phyloP scores from a whole-genome alignment of 306 rosid species.

The Mimosa bimucronata region DNA sequence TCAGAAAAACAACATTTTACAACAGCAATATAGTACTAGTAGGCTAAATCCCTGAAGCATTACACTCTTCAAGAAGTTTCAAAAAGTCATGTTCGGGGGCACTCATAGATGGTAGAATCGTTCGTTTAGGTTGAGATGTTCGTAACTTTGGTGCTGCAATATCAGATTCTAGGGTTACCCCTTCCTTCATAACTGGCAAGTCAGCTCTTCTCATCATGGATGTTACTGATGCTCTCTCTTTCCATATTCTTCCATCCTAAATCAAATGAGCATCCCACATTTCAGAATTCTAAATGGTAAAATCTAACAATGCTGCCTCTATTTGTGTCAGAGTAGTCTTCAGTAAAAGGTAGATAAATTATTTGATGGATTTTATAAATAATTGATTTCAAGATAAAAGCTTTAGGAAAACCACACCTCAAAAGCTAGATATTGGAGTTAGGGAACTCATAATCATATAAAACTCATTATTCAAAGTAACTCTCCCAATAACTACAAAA shows the following conservation, averaged over 20 bases:
- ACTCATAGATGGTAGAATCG: constrained; percentile 85
- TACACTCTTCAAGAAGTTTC: constrained; percentile 87
- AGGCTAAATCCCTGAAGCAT: constrained; percentile 66
- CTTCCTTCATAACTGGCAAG: constrained; percentile 85
- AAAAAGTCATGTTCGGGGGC: constrained; percentile 88
- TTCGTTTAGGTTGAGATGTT: constrained; percentile 52
- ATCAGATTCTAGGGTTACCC: constrained; percentile 52
- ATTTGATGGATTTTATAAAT: background rate
- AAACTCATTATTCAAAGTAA: too few relatives aligned
- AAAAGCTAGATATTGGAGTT: too few relatives aligned
- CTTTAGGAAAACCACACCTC: too few relatives aligned
- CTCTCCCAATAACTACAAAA: too few relatives aligned
- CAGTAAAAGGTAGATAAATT: background rate
- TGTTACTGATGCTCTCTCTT: constrained; percentile 77
- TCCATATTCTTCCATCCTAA: constrained; percentile 97
- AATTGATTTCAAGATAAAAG: background rate
- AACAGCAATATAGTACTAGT: constrained; percentile 41
- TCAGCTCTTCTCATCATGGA: constrained; percentile 65
- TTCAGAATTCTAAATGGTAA: constrained; percentile 30
- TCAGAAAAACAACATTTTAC: constrained; percentile 27
- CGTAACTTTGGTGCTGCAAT: constrained; percentile 48
- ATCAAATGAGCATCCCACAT: constrained; percentile 24
- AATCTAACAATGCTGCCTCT: background rate
- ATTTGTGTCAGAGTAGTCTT: too few relatives aligned
- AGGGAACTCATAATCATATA: too few relatives aligned